Conservation (phyloP, 2,329 filamentous ascomycete species). For the Endothia cerciana region DNA sequence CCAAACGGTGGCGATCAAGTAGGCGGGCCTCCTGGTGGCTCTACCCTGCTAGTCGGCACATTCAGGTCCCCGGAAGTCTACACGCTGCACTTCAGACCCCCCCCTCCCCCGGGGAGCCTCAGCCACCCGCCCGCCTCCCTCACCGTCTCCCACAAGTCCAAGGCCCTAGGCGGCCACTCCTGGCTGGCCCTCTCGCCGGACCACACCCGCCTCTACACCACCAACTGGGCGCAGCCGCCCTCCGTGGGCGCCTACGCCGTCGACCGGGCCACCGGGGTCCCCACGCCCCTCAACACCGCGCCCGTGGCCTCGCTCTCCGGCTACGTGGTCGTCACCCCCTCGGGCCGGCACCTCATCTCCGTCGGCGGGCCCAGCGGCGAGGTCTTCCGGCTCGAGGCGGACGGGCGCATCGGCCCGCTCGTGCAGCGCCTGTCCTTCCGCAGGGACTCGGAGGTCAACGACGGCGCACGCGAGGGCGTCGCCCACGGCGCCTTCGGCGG, state of each 20-base stretch:
- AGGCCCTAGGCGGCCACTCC: slow-evolving; percentile 28
- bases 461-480: slow-evolving; percentile 27
- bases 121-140: slow-evolving; percentile 1
- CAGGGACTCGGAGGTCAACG: slow-evolving; percentile 22
- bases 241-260: slow-evolving; percentile 28
- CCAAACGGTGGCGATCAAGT: slow-evolving; percentile 2
- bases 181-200: slow-evolving; percentile 31
- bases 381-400: slow-evolving; percentile 21
- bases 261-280: slow-evolving; percentile 14
- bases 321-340: slow-evolving; percentile 24
- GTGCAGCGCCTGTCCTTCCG: slow-evolving; percentile 30
- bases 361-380: slow-evolving; percentile 27
- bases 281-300: slow-evolving; percentile 23
- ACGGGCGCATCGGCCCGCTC: slow-evolving; percentile 26
- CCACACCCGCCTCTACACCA: slow-evolving; percentile 29
- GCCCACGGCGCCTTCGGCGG: slow-evolving; percentile 31
- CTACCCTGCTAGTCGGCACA: slow-evolving; percentile 27
- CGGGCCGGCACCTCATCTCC: slow-evolving; percentile 25
- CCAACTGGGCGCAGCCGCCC: slow-evolving; percentile 28
- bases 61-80: slow-evolving; percentile 26
- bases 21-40: slow-evolving; percentile 15
- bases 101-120: background rate
- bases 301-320: slow-evolving; percentile 25
- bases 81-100: slow-evolving; percentile 23
- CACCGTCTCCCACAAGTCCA: slow-evolving; percentile 19